A percentile compares a stretch with the other conserved stretches of the same genome.
Evolutionary conservation across 1,139 yeast genomes (phyloP).

Genomic region (Pichia sp.): DNA sequence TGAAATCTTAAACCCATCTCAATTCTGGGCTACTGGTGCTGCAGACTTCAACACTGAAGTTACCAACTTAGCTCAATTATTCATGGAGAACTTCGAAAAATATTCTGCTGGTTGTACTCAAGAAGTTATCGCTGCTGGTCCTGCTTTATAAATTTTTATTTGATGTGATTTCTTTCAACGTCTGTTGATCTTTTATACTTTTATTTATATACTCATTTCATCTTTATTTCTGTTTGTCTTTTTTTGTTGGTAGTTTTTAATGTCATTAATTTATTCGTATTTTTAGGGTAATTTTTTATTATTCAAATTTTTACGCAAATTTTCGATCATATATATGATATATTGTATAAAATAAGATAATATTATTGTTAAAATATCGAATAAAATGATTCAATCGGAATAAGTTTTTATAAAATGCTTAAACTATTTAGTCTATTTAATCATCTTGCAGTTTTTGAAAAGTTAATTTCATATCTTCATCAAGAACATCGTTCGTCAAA

Average conservation of each 20-base stretch:
- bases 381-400: too few species aligned
- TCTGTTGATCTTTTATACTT: too few species aligned
- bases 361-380: too few species aligned
- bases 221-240: not conserved
- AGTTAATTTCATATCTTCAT: conserved; percentile 11
- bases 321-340: too few species aligned
- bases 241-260: not conserved
- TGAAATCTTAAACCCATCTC: conserved; percentile 82
- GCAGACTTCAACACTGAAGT: conserved; percentile 67
- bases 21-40: conserved; percentile 72
- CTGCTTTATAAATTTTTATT: conserved; percentile 33
- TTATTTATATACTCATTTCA: not conserved
- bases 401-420: too few species aligned
- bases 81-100: conserved; percentile 79
- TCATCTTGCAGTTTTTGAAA: too few species aligned
- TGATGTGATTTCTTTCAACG: too few species aligned
- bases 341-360: too few species aligned
- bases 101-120: conserved; percentile 78
- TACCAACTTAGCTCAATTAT: conserved; percentile 65
- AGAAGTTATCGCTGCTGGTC: conserved; percentile 94
- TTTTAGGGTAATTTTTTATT: too few species aligned
- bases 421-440: too few species aligned
- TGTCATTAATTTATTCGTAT: not conserved
- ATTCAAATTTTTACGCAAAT: too few species aligned
- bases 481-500: conserved; percentile 12